Percentiles rank a stretch among this genome's conserved stretches.
phyloP scores from a whole-genome alignment of 169 alveolate species.

The Babesia microti region DNA sequence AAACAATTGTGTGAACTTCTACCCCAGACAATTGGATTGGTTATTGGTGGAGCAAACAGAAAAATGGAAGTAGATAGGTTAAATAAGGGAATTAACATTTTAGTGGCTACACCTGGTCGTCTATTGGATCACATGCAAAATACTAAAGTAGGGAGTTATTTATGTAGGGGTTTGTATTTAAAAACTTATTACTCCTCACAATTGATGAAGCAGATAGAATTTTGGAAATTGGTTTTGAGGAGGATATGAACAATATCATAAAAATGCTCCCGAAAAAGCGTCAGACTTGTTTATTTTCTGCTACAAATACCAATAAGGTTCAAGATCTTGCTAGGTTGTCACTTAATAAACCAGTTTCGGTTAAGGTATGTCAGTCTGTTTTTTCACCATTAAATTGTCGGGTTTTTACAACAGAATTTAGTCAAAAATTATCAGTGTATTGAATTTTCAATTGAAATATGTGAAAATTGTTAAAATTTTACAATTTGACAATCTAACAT shows the following conservation, averaged over 20 bases:
- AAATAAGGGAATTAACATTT: constrained; percentile 87
- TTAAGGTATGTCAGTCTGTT: constrained; percentile 63
- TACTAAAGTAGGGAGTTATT: constrained; percentile 61
- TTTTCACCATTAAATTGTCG: not conserved
- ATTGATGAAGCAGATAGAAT: constrained; percentile 99
- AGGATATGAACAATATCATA: constrained; percentile 93
- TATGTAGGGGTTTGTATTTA: constrained; percentile 78
- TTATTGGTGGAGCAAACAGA: constrained; percentile 97
- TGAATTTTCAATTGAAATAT: not conserved
- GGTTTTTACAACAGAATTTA: not conserved
- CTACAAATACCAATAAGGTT: constrained; percentile 93
- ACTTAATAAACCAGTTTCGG: constrained; percentile 84
- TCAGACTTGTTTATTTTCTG: constrained; percentile 95
- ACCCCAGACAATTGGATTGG: constrained; percentile 92
- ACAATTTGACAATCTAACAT: constrained; percentile 5
- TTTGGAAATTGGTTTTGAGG: constrained; percentile 97
- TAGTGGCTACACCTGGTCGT: constrained; percentile 98
- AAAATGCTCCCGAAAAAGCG: constrained; percentile 89
- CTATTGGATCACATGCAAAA: constrained; percentile 95
- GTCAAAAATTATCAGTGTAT: not conserved
- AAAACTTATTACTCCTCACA: constrained; percentile 85
- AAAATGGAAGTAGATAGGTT: constrained; percentile 91
- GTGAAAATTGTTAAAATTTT: not conserved
- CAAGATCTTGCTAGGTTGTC: constrained; percentile 91
- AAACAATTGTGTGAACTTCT: constrained; percentile 81